phyloP scores from a whole-genome alignment of 768 basidiomycete species.

The Leccinum pellstonianum region DNA sequence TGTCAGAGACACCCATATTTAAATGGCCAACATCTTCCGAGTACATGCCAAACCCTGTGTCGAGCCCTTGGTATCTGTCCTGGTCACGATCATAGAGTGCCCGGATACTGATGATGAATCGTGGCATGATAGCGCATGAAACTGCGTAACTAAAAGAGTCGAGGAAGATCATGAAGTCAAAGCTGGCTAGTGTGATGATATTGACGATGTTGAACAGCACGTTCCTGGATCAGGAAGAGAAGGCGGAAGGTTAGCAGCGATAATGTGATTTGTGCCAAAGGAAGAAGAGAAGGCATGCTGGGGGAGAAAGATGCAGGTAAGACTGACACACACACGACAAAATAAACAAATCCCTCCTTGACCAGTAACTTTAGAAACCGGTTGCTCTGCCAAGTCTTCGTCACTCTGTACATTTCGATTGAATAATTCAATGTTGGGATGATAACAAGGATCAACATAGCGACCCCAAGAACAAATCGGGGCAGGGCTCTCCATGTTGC shows the following conservation, averaged over 20 bases:
- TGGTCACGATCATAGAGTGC: neutral
- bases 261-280: neutral
- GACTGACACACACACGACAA: neutral
- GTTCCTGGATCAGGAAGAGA: neutral
- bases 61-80: neutral
- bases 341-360: neutral
- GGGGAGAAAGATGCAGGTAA: neutral
- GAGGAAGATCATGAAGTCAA: neutral
- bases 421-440: neutral
- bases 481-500: neutral
- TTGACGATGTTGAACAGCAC: neutral
- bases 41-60: neutral
- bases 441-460: neutral
- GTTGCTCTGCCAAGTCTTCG: neutral
- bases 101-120: conserved; percentile 1
- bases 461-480: neutral
- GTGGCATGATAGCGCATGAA: neutral
- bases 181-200: neutral
- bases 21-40: neutral
- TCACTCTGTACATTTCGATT: neutral
- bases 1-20: neutral
- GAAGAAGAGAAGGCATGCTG: neutral
- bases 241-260: neutral
- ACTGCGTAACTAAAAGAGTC: neutral
- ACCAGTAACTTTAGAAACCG: neutral